Evolutionary conservation across 1,284 basidiomycete genomes (phyloP).

Genomic region (Cutaneotrichosporon cavernicola): DNA sequence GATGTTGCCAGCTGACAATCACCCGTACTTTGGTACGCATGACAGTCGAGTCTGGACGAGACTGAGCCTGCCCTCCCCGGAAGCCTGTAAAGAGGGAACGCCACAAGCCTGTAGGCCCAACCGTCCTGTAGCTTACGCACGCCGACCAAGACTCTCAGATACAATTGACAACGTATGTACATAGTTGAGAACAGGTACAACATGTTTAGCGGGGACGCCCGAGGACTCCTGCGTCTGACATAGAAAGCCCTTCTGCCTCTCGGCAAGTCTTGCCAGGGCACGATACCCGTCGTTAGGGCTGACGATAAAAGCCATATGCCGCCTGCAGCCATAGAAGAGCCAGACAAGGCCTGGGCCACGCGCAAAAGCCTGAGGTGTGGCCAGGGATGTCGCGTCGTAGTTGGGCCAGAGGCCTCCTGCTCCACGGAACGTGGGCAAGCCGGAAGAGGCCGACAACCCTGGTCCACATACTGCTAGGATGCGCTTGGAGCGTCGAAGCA

Average conservation of each 20-base stretch:
- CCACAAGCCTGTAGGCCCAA: too few species aligned
- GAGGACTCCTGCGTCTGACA: too few species aligned
- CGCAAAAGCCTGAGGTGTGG: conserved; percentile 19
- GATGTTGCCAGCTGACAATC: too few species aligned
- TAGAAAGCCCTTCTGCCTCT: conserved; percentile 1
- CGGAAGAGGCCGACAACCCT: conserved; percentile 16
- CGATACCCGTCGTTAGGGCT: conserved; percentile 16
- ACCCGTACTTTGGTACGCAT: too few species aligned
- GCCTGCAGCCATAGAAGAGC: conserved; percentile 23
- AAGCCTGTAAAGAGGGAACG: too few species aligned
- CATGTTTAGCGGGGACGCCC: too few species aligned
- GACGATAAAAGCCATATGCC: conserved; percentile 17
- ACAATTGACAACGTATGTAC: too few species aligned
- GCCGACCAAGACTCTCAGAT: too few species aligned
- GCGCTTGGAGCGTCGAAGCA: conserved; percentile 12
- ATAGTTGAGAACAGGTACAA: too few species aligned
- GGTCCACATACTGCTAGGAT: conserved; percentile 23
- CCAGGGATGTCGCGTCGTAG: conserved; percentile 17
- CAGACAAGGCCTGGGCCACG: conserved; percentile 22
- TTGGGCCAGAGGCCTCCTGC: conserved; percentile 24
- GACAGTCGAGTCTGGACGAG: too few species aligned
- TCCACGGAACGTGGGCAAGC: conserved; percentile 23
- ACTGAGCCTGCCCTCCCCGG: too few species aligned
- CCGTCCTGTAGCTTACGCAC: too few species aligned
- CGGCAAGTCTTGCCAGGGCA: conserved; percentile 15